Evolutionary conservation across 2,329 filamentous ascomycete genomes (phyloP), one percentile per base, ranked within the genome.

Genomic region (Zymoseptoria ardabiliae): DNA sequence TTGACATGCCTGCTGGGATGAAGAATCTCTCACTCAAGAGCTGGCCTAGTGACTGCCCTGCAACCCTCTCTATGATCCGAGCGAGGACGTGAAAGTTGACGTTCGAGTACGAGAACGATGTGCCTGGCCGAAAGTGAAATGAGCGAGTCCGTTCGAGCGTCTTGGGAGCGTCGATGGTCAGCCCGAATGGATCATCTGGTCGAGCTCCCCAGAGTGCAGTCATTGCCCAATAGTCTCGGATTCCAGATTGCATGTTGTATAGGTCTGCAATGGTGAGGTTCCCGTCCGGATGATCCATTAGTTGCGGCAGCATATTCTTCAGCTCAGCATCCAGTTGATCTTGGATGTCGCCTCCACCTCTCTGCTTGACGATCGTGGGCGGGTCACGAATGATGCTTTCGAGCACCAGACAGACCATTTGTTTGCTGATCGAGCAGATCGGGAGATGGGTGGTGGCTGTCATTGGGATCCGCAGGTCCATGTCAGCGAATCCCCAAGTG

Each of bases 361-460:
- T 53, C 19, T 57, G 56, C 10, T 60, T 63, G 63, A 75, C 70
- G 7, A 58, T 54, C 0, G 69, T 63, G 0, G 72, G 69, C 4
- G 74, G 70, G 4, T 68, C 66, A 9, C 60, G 50, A 50, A 74
- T 62, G 6, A 78, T 63, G 48, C 74, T 73, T 3, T 71, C 63
- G 53, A 78, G 59, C 3, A 74, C 61, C 4, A 73, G 68, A 56
- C 76, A 78, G 1, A 77, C 65, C 66, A 78, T 75, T 56, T 79
- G 77, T 63, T 79, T 79, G 2, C 76, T 73, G 60, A 79, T 79
- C 5, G 77, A 79, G 63, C 77, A 79, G 58, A 79, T 78, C 10
- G 77, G 77, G 20, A 79, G 62, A 9, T 70, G 68, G 1, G 71
- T 78, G 4, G 72, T 59, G 4, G 72, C 50, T 0, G 69, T 72